Conservation (phyloP, 257 asterid genomes). For the Ilex asprella region DNA sequence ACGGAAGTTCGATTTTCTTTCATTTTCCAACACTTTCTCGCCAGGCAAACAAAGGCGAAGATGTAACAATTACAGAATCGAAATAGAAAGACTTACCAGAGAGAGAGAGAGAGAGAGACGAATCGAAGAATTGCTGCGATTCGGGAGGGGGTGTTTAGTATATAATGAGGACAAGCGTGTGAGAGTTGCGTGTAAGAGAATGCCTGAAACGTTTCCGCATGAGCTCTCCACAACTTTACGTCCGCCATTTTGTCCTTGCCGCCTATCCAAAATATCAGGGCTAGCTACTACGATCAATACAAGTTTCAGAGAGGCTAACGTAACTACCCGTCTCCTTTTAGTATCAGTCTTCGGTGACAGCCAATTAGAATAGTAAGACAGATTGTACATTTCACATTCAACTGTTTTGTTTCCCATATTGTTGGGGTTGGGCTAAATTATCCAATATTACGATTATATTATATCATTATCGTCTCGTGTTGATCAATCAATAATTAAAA, state of each 20-base stretch:
- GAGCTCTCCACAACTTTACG: constrained; percentile 49
- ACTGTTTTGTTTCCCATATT: no score
- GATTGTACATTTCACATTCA: no score
- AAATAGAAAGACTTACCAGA: constrained; percentile 12
- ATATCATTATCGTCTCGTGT: no score
- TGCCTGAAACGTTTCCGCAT: constrained; percentile 36
- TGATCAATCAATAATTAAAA: no score
- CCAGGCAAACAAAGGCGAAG: neutral
- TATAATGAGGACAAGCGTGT: constrained; percentile 33
- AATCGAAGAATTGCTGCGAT: neutral
- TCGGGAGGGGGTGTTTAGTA: constrained; percentile 1
- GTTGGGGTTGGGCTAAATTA: no score
- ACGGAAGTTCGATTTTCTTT: neutral
- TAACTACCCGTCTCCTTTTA: no score
- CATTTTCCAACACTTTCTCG: neutral
- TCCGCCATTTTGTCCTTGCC: constrained; percentile 29
- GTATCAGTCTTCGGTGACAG: no score
- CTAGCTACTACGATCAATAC: no score
- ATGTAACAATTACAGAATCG: neutral
- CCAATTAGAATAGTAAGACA: no score
- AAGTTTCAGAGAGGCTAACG: no score
- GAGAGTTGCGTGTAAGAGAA: constrained; percentile 65
- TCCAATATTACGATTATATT: no score
- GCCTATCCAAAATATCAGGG: neutral
- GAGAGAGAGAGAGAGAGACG: neutral